Base-by-base conservation (phyloP, 495 filamentous ascomycete genomes). In the Amphirosellinia nigrospora region DNA sequence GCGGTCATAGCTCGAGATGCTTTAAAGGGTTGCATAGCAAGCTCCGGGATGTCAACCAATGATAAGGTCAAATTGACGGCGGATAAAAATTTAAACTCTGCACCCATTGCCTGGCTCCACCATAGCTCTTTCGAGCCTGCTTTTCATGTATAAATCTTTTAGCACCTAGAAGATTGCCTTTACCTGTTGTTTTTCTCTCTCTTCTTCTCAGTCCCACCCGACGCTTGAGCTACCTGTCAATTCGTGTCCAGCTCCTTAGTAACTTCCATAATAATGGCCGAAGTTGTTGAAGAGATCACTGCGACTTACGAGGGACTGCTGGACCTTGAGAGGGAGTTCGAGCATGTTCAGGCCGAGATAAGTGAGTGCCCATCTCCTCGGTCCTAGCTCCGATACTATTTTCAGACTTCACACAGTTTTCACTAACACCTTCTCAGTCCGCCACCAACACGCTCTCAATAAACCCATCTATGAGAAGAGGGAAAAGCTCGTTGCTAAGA, bases 401-500 rank as follows among this genome's bases (percentile, higher is more conserved):
- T 36, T 36, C 4, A n/a, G 4, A 39, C 23, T 38, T 39, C n/a
- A 4, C 26, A 19, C 4, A 8, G 5, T 63, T 11, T 8, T 55
- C 64, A 59, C 68, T 75, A 36, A 77, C 70, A 71, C 8, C 36
- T 39, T 36, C 48, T 26, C 63, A 91, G 89, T 90, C 70, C 86
- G 88, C 71, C 80, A 89, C 70, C 86, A 90, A 74, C 78, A 82
- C 60, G 56, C 75, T 67, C 79, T 87, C 63, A 80, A 78, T 58
- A 79, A 81, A 50, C 86, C 91, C 34, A 85, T 95, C 68, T 96
- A 91, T 82, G 80, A 86, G 66, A 90, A 90, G 81, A 91, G 94
- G 76, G 82, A 86, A n/a, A 83, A 86, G 74, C 78, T 92, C 66
- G 85, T 92, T 68, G 79, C 85, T 65, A 81, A 88, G 73, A 94